Conservation (phyloP, 73 alveolate species). For the Paramecium biaurelia region DNA sequence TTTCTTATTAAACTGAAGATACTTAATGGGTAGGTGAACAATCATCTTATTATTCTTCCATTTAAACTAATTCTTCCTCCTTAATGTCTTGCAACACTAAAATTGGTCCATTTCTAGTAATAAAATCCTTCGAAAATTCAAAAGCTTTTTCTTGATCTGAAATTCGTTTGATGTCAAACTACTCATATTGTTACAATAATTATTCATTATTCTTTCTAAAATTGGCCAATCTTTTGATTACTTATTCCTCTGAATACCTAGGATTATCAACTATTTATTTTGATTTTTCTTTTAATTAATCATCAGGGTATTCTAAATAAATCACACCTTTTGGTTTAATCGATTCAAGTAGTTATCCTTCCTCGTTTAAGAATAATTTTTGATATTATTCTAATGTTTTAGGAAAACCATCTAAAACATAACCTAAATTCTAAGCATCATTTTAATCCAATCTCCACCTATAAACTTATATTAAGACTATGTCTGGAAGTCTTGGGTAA, state of each 20-base stretch:
- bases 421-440: slow-evolving; percentile 63
- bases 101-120: slow-evolving; percentile 27
- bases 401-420: slow-evolving; percentile 68
- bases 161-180: slow-evolving; percentile 40
- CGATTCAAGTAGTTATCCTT: not conserved
- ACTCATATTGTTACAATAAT: not conserved
- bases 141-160: slow-evolving; percentile 12
- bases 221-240: slow-evolving; percentile 34
- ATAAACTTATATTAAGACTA: slow-evolving; percentile 30
- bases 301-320: slow-evolving; percentile 41
- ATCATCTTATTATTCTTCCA: slow-evolving; percentile 13
- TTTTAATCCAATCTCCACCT: slow-evolving; percentile 59
- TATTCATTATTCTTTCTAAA: slow-evolving; percentile 57
- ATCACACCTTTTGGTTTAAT: slow-evolving; percentile 59
- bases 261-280: not conserved
- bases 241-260: not conserved
- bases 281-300: slow-evolving; percentile 47
- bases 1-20: not conserved
- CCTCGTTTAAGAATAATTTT: slow-evolving; percentile 55
- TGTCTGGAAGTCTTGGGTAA: slow-evolving; percentile 54
- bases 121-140: not conserved
- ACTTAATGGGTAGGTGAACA: not conserved
- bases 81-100: not conserved
- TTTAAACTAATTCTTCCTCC: not conserved
- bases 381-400: slow-evolving; percentile 65